Percentiles rank a stretch among this genome's conserved stretches.
Conservation (phyloP, 441 rosid genomes). For the Bruguiera hainesii region DNA sequence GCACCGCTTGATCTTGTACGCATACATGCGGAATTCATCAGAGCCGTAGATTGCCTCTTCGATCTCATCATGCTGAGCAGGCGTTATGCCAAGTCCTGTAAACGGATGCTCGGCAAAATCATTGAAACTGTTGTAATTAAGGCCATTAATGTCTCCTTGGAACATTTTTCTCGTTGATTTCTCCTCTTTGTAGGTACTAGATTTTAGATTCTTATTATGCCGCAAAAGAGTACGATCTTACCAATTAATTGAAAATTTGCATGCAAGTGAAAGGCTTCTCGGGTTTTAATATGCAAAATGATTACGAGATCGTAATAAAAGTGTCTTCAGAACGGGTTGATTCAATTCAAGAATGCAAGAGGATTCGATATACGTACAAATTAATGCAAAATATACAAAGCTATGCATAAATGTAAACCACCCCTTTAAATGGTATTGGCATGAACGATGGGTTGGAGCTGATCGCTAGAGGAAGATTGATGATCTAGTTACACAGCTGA, state of each 20-base stretch:
- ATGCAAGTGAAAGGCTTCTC: not conserved
- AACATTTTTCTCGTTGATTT: constrained; percentile 21
- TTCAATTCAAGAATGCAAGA: too few relatives aligned
- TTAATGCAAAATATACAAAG: too few relatives aligned
- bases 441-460: not conserved
- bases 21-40: constrained; percentile 85
- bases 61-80: constrained; percentile 22
- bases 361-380: too few relatives aligned
- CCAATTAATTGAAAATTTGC: not conserved
- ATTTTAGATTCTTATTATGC: not conserved
- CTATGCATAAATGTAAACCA: too few relatives aligned
- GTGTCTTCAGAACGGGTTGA: too few relatives aligned
- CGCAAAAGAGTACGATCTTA: not conserved
- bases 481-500: not conserved
- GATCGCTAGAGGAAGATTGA: not conserved
- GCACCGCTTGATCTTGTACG: constrained; percentile 78
- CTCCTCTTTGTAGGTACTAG: too few relatives aligned
- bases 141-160: constrained; percentile 12
- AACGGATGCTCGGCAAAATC: constrained; percentile 34
- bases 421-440: too few relatives aligned
- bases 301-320: too few relatives aligned
- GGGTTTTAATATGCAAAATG: too few relatives aligned
- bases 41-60: constrained; percentile 48
- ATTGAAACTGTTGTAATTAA: constrained; percentile 15
- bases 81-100: constrained; percentile 20